Base-by-base conservation (phyloP, 768 basidiomycete genomes). In the Lyophyllum shimeji region DNA sequence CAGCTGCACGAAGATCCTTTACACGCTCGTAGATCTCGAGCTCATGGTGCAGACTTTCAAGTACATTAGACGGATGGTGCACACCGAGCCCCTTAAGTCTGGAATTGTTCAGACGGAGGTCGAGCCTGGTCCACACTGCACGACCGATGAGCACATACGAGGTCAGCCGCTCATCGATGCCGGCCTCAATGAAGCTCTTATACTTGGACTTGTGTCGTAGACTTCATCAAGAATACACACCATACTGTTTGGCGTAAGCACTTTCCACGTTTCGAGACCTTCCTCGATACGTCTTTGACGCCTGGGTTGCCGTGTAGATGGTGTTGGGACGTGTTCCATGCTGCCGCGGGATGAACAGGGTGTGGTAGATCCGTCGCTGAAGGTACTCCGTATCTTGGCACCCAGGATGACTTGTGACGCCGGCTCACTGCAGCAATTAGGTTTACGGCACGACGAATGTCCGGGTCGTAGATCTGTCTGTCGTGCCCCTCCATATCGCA, bases 371-470 rank as follows among this genome's bases (percentile, higher is more conserved):
- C 65, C 74, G 18, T 49, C 70, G 15, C 65, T 82, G 4, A 80
- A 78, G 69, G 80, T 76, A 27, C 18, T 58, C 27, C 0, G 3
- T 6, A 25, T 2, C 6, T 5, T 7, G 20, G 5, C 15, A 2
- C 15, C 11, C 34, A 17, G 12, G 34, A 42, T 25, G 18, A 24
- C 24, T 20, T 15, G 3, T 17, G 15, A n/a, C 4, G 1, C 7
- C 47, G 4, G 6, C 7, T 6, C 18, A 20, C n/a, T 11, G 20
- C 8, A n/a, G 21, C 20, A 13, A 25, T 21, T 33, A 78, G 76
- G 83, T 85, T 0, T 84, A 85, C 58, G 83, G 82, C 1, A 83
- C 83, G 2, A 72, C 64, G 45, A 84, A 84, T 57, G 52, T 85
- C n/a, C 76, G 84, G 7, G 74, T 85, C 5, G 80, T 73, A 9